Evolutionary conservation across 2,329 filamentous ascomycete genomes (phyloP), one percentile per base, ranked within the genome.

Genomic region (Fusarium vanettenii): DNA sequence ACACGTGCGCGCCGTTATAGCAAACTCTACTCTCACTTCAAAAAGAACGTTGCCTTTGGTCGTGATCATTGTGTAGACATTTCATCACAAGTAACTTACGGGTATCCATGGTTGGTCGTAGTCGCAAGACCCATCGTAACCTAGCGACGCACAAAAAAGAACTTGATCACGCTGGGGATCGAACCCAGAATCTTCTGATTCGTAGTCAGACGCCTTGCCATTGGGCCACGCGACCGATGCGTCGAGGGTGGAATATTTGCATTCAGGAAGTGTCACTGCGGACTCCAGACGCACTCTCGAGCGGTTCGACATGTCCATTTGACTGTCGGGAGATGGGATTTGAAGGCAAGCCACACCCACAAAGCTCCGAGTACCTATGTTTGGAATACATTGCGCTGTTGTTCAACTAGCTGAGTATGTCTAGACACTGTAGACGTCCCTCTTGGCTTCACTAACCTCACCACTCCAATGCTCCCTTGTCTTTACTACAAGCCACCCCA

Each of bases 161-260:
- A 13, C 3, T 14, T 75, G 73, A 75, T 73, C 73, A 73, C 70
- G 73, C 63, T 66, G 65, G 79, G 79, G 79, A 73, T 80, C 78
- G 79, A 80, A 80, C 79, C 79, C 76, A 78, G 72, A 77, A 80
- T 80, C 79, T 80, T 77, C 79, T 80, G 79, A 80, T 80, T 80
- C 79, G 79, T 80, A 80, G 79, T 79, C 78, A 80, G 79, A 80
- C 78, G 78, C 79, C 78, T 79, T 80, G 78, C 79, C 78, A 80
- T 80, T 80, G 76, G 77, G 77, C 77, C 77, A 79, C 77, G 77
- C 69, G 69, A 75, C 72, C 72, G 48, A 29, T 52, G 27, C 11
- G 48, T 52, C 48, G 3, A 14, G 27, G 27, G 3, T 20, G 0
- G 6, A 29, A 52, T 31, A 20, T 52, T 52, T 52, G 10, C 10